Evolutionary conservation across 2,329 filamentous ascomycete genomes (phyloP).

Genomic region (Diatrype stigma): DNA sequence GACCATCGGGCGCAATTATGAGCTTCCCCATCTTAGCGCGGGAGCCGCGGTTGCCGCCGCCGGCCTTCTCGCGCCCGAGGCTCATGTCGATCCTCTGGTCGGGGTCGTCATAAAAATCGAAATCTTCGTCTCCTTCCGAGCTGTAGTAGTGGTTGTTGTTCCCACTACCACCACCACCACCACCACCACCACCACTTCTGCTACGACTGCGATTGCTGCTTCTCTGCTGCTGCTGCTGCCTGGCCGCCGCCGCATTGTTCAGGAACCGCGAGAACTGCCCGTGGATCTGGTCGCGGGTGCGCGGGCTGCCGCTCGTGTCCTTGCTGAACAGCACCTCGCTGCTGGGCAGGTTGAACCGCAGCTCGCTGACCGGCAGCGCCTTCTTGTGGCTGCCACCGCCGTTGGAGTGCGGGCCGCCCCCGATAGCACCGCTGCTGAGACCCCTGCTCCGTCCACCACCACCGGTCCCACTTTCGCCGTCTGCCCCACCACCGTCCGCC

Average conservation of each 20-base stretch:
- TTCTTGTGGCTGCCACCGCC: constrained; percentile 18
- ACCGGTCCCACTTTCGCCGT: too few relatives aligned
- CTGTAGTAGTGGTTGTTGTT: constrained; percentile 17
- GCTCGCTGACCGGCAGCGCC: constrained; percentile 62
- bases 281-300: constrained; percentile 35
- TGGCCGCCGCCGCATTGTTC: constrained; percentile 20
- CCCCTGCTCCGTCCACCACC: constrained; percentile 22
- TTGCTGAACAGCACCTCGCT: constrained; percentile 39
- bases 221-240: background rate
- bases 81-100: constrained; percentile 56
- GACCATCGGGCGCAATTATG: constrained; percentile 80
- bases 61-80: constrained; percentile 77
- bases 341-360: constrained; percentile 83
- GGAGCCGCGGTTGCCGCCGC: constrained; percentile 80
- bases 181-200: background rate
- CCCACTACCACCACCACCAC: background rate
- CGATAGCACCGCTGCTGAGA: constrained; percentile 25
- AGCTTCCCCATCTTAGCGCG: constrained; percentile 91
- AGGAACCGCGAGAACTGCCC: constrained; percentile 22
- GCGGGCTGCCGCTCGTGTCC: constrained; percentile 22
- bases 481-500: constrained; percentile 17
- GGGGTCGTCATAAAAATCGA: constrained; percentile 18
- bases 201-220: background rate
- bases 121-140: constrained; percentile 37
- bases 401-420: constrained; percentile 22